Evolutionary conservation across 2,329 filamentous ascomycete species (phyloP).

Genomic region (Sporothrix brasiliensis): DNA sequence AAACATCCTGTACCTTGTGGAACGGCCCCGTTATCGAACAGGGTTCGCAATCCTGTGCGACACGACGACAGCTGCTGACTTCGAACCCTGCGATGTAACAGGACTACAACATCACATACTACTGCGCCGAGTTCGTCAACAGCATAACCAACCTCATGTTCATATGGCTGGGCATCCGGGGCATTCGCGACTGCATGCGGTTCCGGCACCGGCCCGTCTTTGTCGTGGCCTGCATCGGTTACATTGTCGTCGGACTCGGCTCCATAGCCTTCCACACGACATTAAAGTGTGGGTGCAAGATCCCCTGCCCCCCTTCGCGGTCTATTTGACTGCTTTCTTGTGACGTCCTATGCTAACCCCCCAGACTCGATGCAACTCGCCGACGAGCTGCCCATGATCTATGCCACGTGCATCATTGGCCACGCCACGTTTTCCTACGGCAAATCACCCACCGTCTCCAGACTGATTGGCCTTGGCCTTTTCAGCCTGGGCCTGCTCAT

Average conservation of each 20-base stretch:
- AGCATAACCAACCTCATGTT: constrained; percentile 83
- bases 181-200: constrained; percentile 70
- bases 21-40: background rate
- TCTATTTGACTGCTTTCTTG: no score
- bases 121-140: constrained; percentile 50
- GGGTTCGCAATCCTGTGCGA: background rate
- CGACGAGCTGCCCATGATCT: constrained; percentile 64
- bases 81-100: constrained; percentile 27
- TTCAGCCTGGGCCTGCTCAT: constrained; percentile 65
- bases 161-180: constrained; percentile 74
- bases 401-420: constrained; percentile 60
- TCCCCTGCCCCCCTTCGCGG: no score
- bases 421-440: constrained; percentile 74
- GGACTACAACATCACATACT: constrained; percentile 46
- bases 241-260: constrained; percentile 57
- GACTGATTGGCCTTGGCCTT: constrained; percentile 60
- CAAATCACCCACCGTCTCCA: constrained; percentile 49
- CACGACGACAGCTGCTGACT: background rate
- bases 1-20: background rate
- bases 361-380: constrained; percentile 63
- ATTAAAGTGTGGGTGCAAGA: constrained; percentile 53
- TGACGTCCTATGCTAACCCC: background rate
- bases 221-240: constrained; percentile 61
- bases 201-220: constrained; percentile 78
- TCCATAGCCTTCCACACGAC: constrained; percentile 61